Base-by-base conservation (phyloP, 2,329 filamentous ascomycete genomes). In the Sporothrix brasiliensis region DNA sequence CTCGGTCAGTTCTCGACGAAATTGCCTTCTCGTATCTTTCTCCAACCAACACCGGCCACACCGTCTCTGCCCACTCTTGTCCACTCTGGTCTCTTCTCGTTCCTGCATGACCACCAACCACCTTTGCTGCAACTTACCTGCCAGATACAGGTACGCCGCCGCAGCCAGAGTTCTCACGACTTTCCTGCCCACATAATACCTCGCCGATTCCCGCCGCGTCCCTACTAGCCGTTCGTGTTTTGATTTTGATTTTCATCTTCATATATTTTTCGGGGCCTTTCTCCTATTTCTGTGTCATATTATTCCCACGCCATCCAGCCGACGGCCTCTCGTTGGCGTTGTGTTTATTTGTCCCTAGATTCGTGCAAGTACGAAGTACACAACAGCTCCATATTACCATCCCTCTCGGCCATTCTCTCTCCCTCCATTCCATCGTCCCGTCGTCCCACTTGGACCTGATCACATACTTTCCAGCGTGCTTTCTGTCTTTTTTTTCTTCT, bases 51-150 rank as follows among this genome's bases (percentile, higher is more conserved):
- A 10, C 13, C n/a, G 39, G 13, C 41, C 39, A 47, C 27, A 47
- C 39, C 39, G 27, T 24, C 39, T 30, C 44, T 61, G 13, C 24
- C n/a, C 58, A 21, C 39, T 44, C 39, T 39, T 19, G 21, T 24
- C 39, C 41, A n/a, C 24, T 60, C n/a, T 21, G 34, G 34, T 53
- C 67, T 47, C n/a, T 41, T 30, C 69, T 44, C 41, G 63, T 70
- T 70, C 63, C 66, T 68, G 66, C 69, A 65, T 66, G 61, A 58
- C 44, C 65, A 61, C 47, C 30, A 68, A 65, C 44, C 65, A 67
- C 44, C 30, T 41, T 6, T 30, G 10, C 58, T 63, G 58, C 58
- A 49, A 27, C 60, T 63, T 39, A 41, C 60, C 60, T 63, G 60
- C 60, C 60, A 63, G 60, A 63, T 63, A 49, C 56, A 61, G 56